Evolutionary conservation across 1,284 basidiomycete species (phyloP).

Genomic region (Marasmius sp.): DNA sequence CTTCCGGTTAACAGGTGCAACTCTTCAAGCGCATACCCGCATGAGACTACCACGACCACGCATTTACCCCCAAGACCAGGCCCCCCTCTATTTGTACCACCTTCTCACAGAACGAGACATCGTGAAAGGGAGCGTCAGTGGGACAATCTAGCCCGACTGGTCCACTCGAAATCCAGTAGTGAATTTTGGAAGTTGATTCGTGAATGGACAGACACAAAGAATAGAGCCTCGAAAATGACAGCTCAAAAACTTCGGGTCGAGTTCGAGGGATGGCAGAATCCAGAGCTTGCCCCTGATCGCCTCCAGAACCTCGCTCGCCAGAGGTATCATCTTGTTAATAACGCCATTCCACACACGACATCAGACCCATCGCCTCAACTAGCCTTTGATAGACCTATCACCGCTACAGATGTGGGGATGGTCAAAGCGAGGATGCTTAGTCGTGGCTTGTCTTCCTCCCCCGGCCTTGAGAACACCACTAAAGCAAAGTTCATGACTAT

Average conservation of each 20-base stretch:
- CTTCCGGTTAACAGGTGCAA: no score
- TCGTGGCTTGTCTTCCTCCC: background rate
- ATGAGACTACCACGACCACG: no score
- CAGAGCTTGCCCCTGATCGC: background rate
- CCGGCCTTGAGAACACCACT: constrained; percentile 3
- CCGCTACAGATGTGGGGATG: background rate
- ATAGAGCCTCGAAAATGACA: background rate
- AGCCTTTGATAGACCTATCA: background rate
- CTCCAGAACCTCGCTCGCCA: background rate
- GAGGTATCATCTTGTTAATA: background rate
- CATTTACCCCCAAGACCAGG: background rate
- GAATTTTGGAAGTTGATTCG: background rate
- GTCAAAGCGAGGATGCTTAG: background rate
- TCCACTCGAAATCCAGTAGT: background rate
- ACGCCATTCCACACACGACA: background rate
- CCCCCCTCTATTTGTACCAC: background rate
- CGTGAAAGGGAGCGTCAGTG: background rate
- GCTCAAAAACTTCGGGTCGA: background rate
- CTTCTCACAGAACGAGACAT: background rate
- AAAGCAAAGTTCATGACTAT: constrained; percentile 5
- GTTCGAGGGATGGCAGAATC: background rate
- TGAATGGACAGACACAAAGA: background rate
- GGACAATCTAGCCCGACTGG: background rate
- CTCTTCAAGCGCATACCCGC: no score
- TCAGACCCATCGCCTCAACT: background rate